Percentiles rank a stretch among this genome's conserved stretches.
phyloP scores from a whole-genome alignment of 306 rosid genomes.

The Parietaria judaica region DNA sequence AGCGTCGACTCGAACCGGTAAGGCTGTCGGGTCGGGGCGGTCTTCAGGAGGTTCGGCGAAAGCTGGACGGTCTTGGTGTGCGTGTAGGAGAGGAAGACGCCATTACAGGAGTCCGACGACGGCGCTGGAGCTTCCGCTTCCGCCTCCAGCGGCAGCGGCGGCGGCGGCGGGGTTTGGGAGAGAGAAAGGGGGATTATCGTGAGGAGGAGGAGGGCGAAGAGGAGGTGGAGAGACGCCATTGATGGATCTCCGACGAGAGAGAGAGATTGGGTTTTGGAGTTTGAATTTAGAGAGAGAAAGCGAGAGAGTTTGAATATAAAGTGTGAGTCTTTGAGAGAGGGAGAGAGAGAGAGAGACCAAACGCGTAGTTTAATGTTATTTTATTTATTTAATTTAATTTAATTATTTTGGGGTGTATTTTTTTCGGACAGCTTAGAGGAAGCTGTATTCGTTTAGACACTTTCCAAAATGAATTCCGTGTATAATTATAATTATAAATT shows the following conservation, averaged over 20 bases:
- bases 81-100: slow-evolving; percentile 53
- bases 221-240: slow-evolving; percentile 16
- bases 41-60: slow-evolving; percentile 36
- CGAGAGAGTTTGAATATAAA: slow-evolving; percentile 1
- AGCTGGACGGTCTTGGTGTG: slow-evolving; percentile 35
- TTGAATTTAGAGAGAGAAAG: slow-evolving; percentile 15
- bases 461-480: not conserved
- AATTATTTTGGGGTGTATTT: too few relatives aligned
- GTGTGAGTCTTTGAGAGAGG: slow-evolving; percentile 6
- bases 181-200: not conserved
- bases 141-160: not conserved
- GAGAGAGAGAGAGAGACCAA: slow-evolving; percentile 9
- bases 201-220: slow-evolving; percentile 17
- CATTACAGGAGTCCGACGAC: slow-evolving; percentile 48
- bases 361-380: slow-evolving; percentile 19
- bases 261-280: slow-evolving; percentile 1
- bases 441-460: slow-evolving; percentile 6
- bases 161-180: slow-evolving; percentile 13
- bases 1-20: slow-evolving; percentile 72
- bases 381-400: too few relatives aligned
- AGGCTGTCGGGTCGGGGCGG: slow-evolving; percentile 37
- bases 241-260: not conserved
- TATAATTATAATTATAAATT: not conserved
- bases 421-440: slow-evolving; percentile 23
- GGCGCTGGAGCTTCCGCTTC: slow-evolving; percentile 26